These are phyloP conservation scores for Hygrocybe punicea DNA, from an alignment of 768 basidiomycete species.

Conservation along the genomic window DNA sequence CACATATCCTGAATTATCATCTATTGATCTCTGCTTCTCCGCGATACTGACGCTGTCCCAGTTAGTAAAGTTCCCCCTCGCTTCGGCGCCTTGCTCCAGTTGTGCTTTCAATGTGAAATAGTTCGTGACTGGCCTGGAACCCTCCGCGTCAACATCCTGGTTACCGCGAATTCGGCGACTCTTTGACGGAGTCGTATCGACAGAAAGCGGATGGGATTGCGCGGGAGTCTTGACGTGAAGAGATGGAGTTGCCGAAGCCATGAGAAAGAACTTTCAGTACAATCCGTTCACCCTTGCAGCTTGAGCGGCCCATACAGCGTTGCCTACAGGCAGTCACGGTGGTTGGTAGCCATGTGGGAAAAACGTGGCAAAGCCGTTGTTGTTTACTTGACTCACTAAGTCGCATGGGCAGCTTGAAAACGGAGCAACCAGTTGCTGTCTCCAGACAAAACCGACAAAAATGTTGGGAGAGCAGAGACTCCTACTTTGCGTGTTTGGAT, in stretches of 20 bases:
- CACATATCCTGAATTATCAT: slow-evolving; percentile 17
- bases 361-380: no score
- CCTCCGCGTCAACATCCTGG: slow-evolving; percentile 26
- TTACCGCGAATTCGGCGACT: slow-evolving; percentile 48
- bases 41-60: slow-evolving; percentile 48
- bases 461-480: slow-evolving; percentile 85
- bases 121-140: slow-evolving; percentile 39
- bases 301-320: no score
- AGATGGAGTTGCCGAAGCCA: slow-evolving; percentile 22
- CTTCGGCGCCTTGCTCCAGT: slow-evolving; percentile 43
- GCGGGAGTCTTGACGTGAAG: slow-evolving; percentile 53
- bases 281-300: no score
- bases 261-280: not conserved
- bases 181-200: slow-evolving; percentile 48
- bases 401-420: not conserved
- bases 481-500: slow-evolving; percentile 84
- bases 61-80: slow-evolving; percentile 43
- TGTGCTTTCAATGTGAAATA: slow-evolving; percentile 65
- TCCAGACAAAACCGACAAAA: slow-evolving; percentile 60
- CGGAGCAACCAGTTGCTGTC: not conserved
- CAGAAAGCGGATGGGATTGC: slow-evolving; percentile 68
- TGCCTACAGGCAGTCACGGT: no score
- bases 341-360: no score
- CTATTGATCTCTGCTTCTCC: slow-evolving; percentile 27
- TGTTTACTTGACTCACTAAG: no score